Evolutionary conservation across 2,329 filamentous ascomycete genomes (phyloP).

Genomic region (Talaromyces sp.): DNA sequence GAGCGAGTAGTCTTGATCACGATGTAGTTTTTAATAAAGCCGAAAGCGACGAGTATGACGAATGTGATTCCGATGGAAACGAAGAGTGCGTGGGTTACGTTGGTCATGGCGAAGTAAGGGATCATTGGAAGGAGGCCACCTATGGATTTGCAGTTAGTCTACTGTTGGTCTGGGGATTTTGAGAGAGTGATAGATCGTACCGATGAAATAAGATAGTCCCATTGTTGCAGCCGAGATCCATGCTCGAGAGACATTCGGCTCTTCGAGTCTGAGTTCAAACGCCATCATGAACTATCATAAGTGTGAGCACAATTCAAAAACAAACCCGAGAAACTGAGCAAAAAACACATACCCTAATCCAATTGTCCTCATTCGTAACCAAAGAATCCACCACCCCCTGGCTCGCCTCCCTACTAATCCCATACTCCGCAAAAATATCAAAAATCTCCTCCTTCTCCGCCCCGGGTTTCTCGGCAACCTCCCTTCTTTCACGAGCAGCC

Average conservation of each 20-base stretch:
- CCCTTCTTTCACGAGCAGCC: constrained; percentile 45
- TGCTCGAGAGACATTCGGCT: constrained; percentile 43
- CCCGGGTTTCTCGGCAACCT: constrained; percentile 44
- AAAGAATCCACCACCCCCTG: constrained; percentile 51
- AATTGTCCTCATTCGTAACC: constrained; percentile 47
- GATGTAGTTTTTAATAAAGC: constrained; percentile 42
- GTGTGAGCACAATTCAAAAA: neutral
- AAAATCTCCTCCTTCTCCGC: constrained; percentile 46
- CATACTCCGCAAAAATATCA: constrained; percentile 51
- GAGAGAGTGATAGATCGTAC: constrained; percentile 4
- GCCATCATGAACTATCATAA: constrained; percentile 55
- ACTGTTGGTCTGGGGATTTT: neutral
- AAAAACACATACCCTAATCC: constrained; percentile 37
- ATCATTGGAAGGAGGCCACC: constrained; percentile 43
- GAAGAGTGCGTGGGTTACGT: constrained; percentile 42
- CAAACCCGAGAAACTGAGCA: neutral
- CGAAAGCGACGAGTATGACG: constrained; percentile 43
- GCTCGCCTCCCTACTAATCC: constrained; percentile 44
- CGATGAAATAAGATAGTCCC: constrained; percentile 33
- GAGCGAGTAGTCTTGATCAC: constrained; percentile 25
- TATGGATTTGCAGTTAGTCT: neutral
- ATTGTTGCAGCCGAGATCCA: constrained; percentile 45
- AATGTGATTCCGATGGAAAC: constrained; percentile 44
- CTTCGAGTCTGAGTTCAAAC: constrained; percentile 53
- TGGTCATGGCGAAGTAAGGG: constrained; percentile 44